These are phyloP conservation scores for Malania oleifera DNA, from an alignment of 164 flowering plant species.

Conservation along the genomic window DNA sequence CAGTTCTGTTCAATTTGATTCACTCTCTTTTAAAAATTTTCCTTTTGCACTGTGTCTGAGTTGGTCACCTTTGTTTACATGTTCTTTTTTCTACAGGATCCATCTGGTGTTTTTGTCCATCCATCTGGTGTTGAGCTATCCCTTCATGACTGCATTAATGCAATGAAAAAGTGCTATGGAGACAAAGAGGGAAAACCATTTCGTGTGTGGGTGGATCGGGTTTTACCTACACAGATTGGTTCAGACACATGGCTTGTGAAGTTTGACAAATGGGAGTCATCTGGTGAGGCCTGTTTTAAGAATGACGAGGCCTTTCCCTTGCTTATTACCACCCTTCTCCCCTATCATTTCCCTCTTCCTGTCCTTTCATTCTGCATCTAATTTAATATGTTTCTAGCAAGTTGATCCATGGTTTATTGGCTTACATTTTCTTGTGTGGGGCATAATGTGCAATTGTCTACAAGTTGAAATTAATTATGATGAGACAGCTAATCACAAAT, in stretches of 20 bases:
- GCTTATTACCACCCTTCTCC: conserved; percentile 2
- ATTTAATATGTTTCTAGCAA: neutral
- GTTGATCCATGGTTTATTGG: no score
- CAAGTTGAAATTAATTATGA: no score
- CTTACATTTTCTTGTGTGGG: no score
- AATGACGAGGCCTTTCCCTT: neutral
- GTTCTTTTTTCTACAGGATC: conserved; percentile 26
- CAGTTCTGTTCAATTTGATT: no score
- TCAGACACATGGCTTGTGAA: conserved; percentile 60
- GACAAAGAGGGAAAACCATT: conserved; percentile 56
- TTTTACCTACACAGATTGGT: conserved; percentile 44
- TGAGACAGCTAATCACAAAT: no score
- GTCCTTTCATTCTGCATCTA: neutral
- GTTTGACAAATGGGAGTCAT: conserved; percentile 64
- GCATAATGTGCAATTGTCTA: no score
- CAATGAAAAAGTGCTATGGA: conserved; percentile 39
- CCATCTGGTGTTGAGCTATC: conserved; percentile 54
- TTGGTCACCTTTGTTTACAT: neutral
- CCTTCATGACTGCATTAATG: conserved; percentile 34
- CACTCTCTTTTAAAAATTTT: no score
- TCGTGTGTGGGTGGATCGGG: conserved; percentile 64
- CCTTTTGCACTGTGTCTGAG: neutral
- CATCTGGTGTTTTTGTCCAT: conserved; percentile 47
- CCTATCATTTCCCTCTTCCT: neutral
- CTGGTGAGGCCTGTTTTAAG: conserved; percentile 35